phyloP scores from a whole-genome alignment of 352 stramenopile genomes.

The Globisporangium heterothallicum region DNA sequence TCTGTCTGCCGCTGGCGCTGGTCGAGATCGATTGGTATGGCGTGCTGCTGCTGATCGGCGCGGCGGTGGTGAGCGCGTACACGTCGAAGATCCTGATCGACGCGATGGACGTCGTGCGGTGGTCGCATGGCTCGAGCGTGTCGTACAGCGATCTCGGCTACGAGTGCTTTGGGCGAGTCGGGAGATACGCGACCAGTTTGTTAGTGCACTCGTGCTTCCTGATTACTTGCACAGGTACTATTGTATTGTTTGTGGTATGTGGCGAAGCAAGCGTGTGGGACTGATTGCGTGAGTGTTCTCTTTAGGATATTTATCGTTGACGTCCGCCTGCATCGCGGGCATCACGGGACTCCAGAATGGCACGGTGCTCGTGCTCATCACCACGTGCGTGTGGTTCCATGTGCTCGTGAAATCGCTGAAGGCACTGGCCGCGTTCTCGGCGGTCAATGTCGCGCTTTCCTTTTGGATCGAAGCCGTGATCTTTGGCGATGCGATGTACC shows the following conservation, averaged over 20 bases:
- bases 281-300: neutral
- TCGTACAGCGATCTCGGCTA: constrained; percentile 65
- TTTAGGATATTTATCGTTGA: constrained; percentile 46
- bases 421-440: constrained; percentile 49
- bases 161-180: constrained; percentile 51
- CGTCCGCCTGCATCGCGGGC: constrained; percentile 50
- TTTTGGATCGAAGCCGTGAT: constrained; percentile 82
- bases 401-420: constrained; percentile 62
- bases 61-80: constrained; percentile 47
- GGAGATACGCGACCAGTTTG: constrained; percentile 31
- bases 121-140: constrained; percentile 54
- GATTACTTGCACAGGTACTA: constrained; percentile 42
- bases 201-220: constrained; percentile 57
- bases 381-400: constrained; percentile 54
- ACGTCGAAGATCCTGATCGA: constrained; percentile 64
- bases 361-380: constrained; percentile 47
- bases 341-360: constrained; percentile 53
- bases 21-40: constrained; percentile 80
- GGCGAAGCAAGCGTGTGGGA: too few species aligned
- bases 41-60: constrained; percentile 49
- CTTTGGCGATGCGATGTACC: constrained; percentile 79
- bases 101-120: constrained; percentile 63
- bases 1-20: constrained; percentile 64
- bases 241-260: neutral
- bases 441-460: constrained; percentile 67